Evolutionary conservation across 1,139 yeast genomes (phyloP).

Genomic region (Saccharomyces pastorianus): DNA sequence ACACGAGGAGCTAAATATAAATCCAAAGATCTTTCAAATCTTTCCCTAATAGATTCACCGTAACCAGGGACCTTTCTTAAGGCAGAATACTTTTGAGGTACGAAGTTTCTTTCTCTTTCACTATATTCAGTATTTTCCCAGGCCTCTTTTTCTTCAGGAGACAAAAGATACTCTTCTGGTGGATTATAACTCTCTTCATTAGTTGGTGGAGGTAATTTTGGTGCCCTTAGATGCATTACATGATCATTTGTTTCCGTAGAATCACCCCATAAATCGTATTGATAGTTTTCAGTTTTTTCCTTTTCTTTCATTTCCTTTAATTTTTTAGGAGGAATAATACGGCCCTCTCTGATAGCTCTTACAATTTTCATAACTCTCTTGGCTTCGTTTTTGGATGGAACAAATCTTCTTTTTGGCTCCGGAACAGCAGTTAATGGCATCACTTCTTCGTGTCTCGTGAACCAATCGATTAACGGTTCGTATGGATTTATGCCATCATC

Average conservation of each 20-base stretch:
- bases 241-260: slow-evolving; percentile 54
- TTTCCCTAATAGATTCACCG: slow-evolving; percentile 73
- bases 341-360: slow-evolving; percentile 90
- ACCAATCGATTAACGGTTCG: slow-evolving; percentile 94
- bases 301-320: slow-evolving; percentile 46
- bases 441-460: slow-evolving; percentile 72
- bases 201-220: slow-evolving; percentile 92
- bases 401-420: slow-evolving; percentile 93
- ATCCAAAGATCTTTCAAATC: slow-evolving; percentile 90
- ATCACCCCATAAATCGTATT: slow-evolving; percentile 83
- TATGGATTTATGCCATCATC: slow-evolving; percentile 79
- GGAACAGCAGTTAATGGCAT: slow-evolving; percentile 93
- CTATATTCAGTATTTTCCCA: slow-evolving; percentile 69
- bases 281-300: slow-evolving; percentile 41
- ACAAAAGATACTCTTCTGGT: slow-evolving; percentile 84
- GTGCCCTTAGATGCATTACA: slow-evolving; percentile 88
- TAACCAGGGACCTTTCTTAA: slow-evolving; percentile 93
- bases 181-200: slow-evolving; percentile 96
- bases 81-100: slow-evolving; percentile 76
- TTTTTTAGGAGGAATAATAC: slow-evolving; percentile 69
- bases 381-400: slow-evolving; percentile 95
- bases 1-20: slow-evolving; percentile 94
- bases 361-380: slow-evolving; percentile 94
- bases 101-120: slow-evolving; percentile 69
- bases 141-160: slow-evolving; percentile 64